Evolutionary conservation across 1,284 basidiomycete species (phyloP), one percentile per base, ranked within the genome.

Genomic region (Ganoderma resinaceum): DNA sequence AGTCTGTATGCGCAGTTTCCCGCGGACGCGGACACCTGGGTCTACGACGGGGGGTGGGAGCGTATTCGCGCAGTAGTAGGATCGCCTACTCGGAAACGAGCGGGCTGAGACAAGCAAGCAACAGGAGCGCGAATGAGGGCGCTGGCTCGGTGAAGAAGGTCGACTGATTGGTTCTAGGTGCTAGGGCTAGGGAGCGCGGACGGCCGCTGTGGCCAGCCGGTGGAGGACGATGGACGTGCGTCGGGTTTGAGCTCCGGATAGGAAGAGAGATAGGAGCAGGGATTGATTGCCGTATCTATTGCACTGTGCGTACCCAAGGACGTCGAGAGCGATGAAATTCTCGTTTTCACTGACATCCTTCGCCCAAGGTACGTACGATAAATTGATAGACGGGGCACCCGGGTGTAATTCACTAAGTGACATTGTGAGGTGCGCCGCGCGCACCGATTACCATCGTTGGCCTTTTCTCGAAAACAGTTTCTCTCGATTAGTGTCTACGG

Each of bases 111-210:
- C 69, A 73, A 59, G 31, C 63, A 57, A 73, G 72, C 40, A 72
- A 69, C 35, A 74, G 74, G 65, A 66, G 63, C 35, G 60, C 59
- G 52, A 40, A 62, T 43, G 64, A 38, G 61, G 42, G 64, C 55
- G 58, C 71, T 26, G 65, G 65, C 60, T 60, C 74, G 72, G 63
- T 67, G 52, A 85, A 81, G 77, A 86, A 86, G 79, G 84, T 82
- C 69, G 85, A 86, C 76, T 86, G 74, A 79, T 46, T 5, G 37
- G 6, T 11, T n/a, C n/a, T n/a, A n/a, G n/a, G n/a, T n/a, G n/a
- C n/a, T n/a, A n/a, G n/a, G n/a, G n/a, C n/a, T n/a, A n/a, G n/a
- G n/a, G n/a, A n/a, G n/a, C n/a, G n/a, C n/a, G n/a, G n/a, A n/a
- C n/a, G n/a, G n/a, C n/a, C n/a, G n/a, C n/a, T n/a, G n/a, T n/a